Evolutionary conservation across 2,329 filamentous ascomycete species (phyloP), one percentile per base, ranked within the genome.

Genomic region (Fusarium ambrosium): DNA sequence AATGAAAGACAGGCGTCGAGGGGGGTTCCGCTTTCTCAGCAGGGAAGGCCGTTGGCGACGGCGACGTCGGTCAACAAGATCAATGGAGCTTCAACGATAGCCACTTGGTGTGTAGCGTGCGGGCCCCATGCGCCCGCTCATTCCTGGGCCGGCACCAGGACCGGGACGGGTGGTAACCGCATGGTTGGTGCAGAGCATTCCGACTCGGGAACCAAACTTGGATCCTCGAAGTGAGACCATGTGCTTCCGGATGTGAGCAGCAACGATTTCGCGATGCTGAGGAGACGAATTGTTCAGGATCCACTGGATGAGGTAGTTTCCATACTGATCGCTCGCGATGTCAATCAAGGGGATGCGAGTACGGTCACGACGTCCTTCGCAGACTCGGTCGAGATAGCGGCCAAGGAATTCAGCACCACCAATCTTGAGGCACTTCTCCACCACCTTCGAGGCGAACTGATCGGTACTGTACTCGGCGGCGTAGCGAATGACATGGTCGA

Each of bases 381-480:
- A 98, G 70, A 99, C 95, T 70, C 95, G 93, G 82, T 97, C 93
- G 69, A 99, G 91, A 81, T 98, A 99, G 71, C 95, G 94, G 71
- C 95, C 90, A 51, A 99, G 89, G 81, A 99, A 99, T 56, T 98
- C 96, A 29, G 89, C 85, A 32, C 95, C 94, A 53, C 96, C 95
- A 85, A 99, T 97, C 87, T 99, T 99, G 77, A 99, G 91, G 80
- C 97, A 99, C 85, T 99, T 99, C 86, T 99, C 96, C 71, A 99
- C 96, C 53, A 99, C 97, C 85, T 99, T 99, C 70, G 97, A 99
- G 51, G 97, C 97, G 81, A 98, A 99, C 81, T 99, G 97, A 79
- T 99, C 97, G 90, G 97, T 98, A 84, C 96, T 98, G 85, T 98
- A 99, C 84, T 98, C 95, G 18, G 95, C 94, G 36, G 95, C 94